Conservation (phyloP, 2,329 filamentous ascomycete species). For the Diaporthe sp. region DNA sequence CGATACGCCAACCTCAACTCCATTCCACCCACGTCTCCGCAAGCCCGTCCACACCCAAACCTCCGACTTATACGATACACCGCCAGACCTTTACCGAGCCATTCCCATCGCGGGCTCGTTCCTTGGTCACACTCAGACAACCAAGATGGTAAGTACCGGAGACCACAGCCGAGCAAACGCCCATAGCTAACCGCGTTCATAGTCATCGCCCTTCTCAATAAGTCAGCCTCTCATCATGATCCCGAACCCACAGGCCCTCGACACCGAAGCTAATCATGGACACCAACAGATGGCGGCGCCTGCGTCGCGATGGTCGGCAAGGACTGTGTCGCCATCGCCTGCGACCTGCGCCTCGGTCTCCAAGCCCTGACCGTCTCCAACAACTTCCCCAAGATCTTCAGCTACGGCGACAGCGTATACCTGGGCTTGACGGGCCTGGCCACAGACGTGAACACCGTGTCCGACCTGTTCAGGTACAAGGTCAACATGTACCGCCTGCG, state of each 20-base stretch:
- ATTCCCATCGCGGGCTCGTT: not conserved
- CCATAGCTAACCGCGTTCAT: slow-evolving; percentile 49
- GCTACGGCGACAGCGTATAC: slow-evolving; percentile 89
- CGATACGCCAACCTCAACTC: slow-evolving; percentile 30
- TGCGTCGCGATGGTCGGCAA: slow-evolving; percentile 99
- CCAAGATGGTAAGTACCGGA: slow-evolving; percentile 49
- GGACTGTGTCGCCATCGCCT: slow-evolving; percentile 99
- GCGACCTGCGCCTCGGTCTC: slow-evolving; percentile 96
- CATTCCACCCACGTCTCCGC: slow-evolving; percentile 19
- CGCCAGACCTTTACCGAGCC: not conserved
- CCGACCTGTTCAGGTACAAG: slow-evolving; percentile 99
- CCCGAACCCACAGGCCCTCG: slow-evolving; percentile 34
- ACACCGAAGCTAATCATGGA: slow-evolving; percentile 41
- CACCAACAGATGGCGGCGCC: slow-evolving; percentile 80
- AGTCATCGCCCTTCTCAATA: slow-evolving; percentile 96
- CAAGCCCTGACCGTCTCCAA: slow-evolving; percentile 98
- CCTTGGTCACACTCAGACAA: slow-evolving; percentile 22
- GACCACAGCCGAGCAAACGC: slow-evolving; percentile 31
- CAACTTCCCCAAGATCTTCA: slow-evolving; percentile 99
- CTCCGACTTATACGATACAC: not conserved
- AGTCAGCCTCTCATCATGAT: slow-evolving; percentile 68
- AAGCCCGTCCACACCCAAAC: slow-evolving; percentile 11
- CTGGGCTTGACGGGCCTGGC: slow-evolving; percentile 96
- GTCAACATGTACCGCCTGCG: slow-evolving; percentile 99
- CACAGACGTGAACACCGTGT: slow-evolving; percentile 94